Evolutionary conservation across 2,329 filamentous ascomycete genomes (phyloP), one percentile per base, ranked within the genome.

Genomic region (Talaromyces piceae): DNA sequence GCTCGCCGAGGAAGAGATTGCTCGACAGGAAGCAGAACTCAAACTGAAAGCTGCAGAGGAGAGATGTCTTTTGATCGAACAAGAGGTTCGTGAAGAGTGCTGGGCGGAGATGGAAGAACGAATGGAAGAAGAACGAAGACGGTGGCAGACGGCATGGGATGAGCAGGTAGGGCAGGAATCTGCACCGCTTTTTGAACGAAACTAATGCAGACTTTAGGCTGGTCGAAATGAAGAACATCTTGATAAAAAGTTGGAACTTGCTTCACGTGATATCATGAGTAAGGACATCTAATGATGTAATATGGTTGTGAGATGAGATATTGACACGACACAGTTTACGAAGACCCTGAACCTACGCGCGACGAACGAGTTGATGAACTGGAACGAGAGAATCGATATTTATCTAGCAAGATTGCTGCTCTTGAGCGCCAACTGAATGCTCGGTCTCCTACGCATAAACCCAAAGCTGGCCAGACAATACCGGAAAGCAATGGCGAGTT

Each of bases 41-140:
- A 84, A 84, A 57, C 79, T 91, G 56, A 74, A 83, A 31, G 82
- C 82, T 3, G 83, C 79, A 1, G 79, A 83, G 62, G 74, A 77
- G 48, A 75, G 73, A 59, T 77, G 87, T 70, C 80, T 88, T 41
- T 82, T 88, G 47, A 74, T 95, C 11, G 93, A 98, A 65, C 83
- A 87, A 59, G 84, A 86, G 5, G 81, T 97, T 26, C 84, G 93
- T 20, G 91, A 96, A 62, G 91, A 97, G 59, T 91, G 91, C 60
- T 91, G 84, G 59, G 77, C 74, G 2, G 93, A 96, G 63, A 94
- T 95, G 74, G 93, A 98, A 63, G 75, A 80, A 53, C 80, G 82
- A 9, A 77, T 96, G 44, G 80, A 83, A 18, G 72, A 84, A 11
- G 90, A 96, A 66, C 81, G 88, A 66, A 78, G 80, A 8, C 77